phyloP scores from a whole-genome alignment of 2,329 filamentous ascomycete species.

The Neonectria neomacrospora region DNA sequence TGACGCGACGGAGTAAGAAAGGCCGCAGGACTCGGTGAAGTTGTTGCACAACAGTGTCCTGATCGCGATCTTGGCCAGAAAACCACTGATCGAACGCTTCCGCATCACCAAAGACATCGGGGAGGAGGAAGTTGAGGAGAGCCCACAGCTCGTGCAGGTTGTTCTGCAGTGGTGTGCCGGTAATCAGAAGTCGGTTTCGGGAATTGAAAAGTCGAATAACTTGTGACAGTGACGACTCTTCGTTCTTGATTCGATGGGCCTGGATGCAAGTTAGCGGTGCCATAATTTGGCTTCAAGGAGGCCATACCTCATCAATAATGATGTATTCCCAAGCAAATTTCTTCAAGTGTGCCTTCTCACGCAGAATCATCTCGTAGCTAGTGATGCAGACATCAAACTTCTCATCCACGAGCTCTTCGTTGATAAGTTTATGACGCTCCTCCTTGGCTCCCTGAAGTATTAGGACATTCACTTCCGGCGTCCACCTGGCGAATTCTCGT shows the following conservation, averaged over 20 bases:
- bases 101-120: conserved; percentile 96
- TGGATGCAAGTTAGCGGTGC: conserved; percentile 36
- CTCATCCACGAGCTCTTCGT: conserved; percentile 89
- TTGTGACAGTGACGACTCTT: conserved; percentile 95
- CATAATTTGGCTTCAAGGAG: not conserved
- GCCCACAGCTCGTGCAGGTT: conserved; percentile 99
- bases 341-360: conserved; percentile 93
- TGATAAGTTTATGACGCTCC: conserved; percentile 87
- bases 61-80: conserved; percentile 86
- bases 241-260: conserved; percentile 98
- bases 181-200: conserved; percentile 93
- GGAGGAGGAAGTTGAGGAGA: conserved; percentile 95
- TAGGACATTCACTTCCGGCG: conserved; percentile 92
- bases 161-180: conserved; percentile 96
- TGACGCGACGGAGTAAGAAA: conserved; percentile 94
- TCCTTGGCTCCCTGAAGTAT: conserved; percentile 97
- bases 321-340: conserved; percentile 99
- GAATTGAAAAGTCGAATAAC: conserved; percentile 98
- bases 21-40: conserved; percentile 92
- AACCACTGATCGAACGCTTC: conserved; percentile 99
- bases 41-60: conserved; percentile 95
- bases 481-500: conserved; percentile 93
- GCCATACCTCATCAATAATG: conserved; percentile 84
- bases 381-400: conserved; percentile 98
- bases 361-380: conserved; percentile 98